Base-by-base conservation (phyloP, 2,329 filamentous ascomycete genomes). In the Ascocoryne sarcoides region DNA sequence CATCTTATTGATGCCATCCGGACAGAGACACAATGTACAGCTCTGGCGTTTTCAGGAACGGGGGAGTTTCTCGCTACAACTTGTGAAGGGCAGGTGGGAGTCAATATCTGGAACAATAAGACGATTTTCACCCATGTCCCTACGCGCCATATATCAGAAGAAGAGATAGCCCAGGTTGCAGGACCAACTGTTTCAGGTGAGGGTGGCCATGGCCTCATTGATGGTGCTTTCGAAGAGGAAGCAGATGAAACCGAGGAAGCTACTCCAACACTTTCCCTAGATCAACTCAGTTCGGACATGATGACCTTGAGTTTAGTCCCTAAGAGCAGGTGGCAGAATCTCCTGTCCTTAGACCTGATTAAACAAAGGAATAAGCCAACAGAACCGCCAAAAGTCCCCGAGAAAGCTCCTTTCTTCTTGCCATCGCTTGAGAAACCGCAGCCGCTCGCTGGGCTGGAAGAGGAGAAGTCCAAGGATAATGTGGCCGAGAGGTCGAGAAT, bases 61-160 rank as follows among this genome's bases (percentile, higher is more conserved):
- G 92, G 90, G 10, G 92, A 98, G 57, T 96, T 88, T 54, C 73
- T 98, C n/a, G 92, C 92, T 3, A 92, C 89, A 3, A 83, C 88
- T 0, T 80, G 88, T 39, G 78, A 87, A 39, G 84, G 82, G 42
- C 79, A 82, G 48, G 75, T 95, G 1, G 92, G 92, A 10, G 82
- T 98, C n/a, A 82, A 86, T 51, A 76, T 98, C 35, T 98, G 92
- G 90, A 95, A 86, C 16, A 98, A 98, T 64, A 85, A 85, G 56
- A 82, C 84, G 0, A 69, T 96, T 1, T 98, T 95, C 68, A 84
- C 81, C 41, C 88, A 95, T 53, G 79, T 95, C 0, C 82, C 89
- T 0, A 93, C 88, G 1, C 73, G 83, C 15, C 85, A 92, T 53
- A 84, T 98, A 43, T 81, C 83, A 3, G 86, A 93, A 48, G 73